Evolutionary conservation across 352 stramenopile genomes (phyloP).

Genomic region (Globisporangium barbulae): DNA sequence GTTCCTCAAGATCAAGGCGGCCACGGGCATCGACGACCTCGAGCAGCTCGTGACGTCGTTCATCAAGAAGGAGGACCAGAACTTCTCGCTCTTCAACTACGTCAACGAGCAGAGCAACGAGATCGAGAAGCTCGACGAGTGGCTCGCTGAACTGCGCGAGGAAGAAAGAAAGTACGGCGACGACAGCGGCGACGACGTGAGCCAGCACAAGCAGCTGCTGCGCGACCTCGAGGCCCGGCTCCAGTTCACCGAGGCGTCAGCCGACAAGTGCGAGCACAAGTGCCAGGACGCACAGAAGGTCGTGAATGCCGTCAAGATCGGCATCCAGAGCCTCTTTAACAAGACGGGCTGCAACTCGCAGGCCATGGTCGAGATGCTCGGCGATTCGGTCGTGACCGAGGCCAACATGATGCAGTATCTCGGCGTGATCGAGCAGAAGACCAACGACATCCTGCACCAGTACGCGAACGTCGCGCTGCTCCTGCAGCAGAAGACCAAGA

Average conservation of each 20-base stretch:
- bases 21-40: conserved; percentile 91
- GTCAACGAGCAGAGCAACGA: conserved; percentile 94
- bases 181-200: conserved; percentile 79
- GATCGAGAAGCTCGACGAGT: conserved; percentile 90
- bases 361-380: conserved; percentile 82
- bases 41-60: conserved; percentile 92
- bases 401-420: conserved; percentile 95
- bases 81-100: conserved; percentile 96
- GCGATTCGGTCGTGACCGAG: conserved; percentile 88
- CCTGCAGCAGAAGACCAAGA: conserved; percentile 36
- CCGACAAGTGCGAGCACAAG: conserved; percentile 89
- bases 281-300: conserved; percentile 88
- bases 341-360: conserved; percentile 83
- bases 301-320: conserved; percentile 88
- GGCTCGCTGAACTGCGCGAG: conserved; percentile 60
- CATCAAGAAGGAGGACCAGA: conserved; percentile 96
- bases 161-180: conserved; percentile 87
- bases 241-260: conserved; percentile 67
- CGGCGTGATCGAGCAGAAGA: conserved; percentile 93
- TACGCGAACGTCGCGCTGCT: conserved; percentile 57
- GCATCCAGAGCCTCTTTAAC: conserved; percentile 70
- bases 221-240: conserved; percentile 87
- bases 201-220: conserved; percentile 89
- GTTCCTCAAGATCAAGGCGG: conserved; percentile 92
- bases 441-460: conserved; percentile 91